Evolutionary conservation across 169 alveolate genomes (phyloP).

Genomic region (Toxoplasma gondii): DNA sequence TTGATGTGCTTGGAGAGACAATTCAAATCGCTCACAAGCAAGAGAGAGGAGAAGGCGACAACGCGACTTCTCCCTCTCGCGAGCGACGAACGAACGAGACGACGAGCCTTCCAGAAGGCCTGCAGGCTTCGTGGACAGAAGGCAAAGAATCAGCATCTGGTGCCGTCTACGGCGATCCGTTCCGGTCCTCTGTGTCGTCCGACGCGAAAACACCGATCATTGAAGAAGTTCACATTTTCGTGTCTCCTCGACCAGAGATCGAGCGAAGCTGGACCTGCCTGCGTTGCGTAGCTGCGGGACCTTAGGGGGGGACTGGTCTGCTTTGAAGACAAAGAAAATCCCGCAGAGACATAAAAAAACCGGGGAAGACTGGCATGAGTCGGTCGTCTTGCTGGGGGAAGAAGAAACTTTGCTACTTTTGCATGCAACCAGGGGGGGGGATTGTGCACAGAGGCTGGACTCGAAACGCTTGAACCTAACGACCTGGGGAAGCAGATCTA

Average conservation of each 20-base stretch:
- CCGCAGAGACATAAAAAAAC: too few species aligned
- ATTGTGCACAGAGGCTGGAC: neutral
- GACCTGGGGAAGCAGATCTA: neutral
- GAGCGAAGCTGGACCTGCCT: neutral
- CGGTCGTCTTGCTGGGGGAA: too few species aligned
- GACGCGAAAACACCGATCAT: neutral
- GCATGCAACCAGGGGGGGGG: too few species aligned
- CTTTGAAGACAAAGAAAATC: neutral
- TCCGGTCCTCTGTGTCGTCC: neutral
- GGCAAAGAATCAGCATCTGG: neutral
- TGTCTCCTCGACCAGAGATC: neutral
- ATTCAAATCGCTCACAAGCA: neutral
- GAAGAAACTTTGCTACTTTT: too few species aligned
- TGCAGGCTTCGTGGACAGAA: neutral
- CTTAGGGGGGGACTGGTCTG: neutral
- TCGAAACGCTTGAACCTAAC: neutral
- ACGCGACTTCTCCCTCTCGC: neutral
- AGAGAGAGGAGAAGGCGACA: neutral
- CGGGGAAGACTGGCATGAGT: neutral
- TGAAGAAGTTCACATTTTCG: neutral
- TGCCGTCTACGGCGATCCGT: neutral
- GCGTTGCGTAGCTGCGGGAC: neutral
- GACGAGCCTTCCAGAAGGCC: neutral
- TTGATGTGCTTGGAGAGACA: neutral
- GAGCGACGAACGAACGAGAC: neutral